Conservation (phyloP, 2,329 filamentous ascomycete genomes). For the Fusarium pininemorale region DNA sequence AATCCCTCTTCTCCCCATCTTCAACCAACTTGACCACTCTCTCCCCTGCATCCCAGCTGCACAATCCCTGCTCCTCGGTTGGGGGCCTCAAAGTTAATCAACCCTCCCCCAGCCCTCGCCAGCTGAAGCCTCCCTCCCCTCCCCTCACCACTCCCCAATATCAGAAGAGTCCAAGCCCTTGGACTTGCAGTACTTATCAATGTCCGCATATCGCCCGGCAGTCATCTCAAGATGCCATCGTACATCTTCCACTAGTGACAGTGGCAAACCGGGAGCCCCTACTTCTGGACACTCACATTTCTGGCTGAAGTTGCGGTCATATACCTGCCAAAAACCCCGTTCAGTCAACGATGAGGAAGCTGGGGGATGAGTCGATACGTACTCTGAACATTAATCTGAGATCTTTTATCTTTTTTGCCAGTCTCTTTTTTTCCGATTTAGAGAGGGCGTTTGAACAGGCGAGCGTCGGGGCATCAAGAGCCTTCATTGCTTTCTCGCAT, state of each 20-base stretch:
- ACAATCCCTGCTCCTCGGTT: conserved; percentile 10
- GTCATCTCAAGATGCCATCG: neutral
- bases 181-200: neutral
- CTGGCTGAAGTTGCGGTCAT: neutral
- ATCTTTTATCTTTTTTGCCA: neutral
- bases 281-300: neutral
- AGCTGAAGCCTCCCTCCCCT: neutral
- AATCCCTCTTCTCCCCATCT: neutral
- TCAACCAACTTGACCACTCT: neutral
- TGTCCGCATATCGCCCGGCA: neutral
- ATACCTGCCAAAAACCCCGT: neutral
- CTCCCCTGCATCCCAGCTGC: neutral
- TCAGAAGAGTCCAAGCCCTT: neutral
- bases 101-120: neutral
- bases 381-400: neutral
- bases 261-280: neutral
- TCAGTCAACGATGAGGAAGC: neutral
- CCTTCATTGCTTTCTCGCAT: neutral
- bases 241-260: neutral
- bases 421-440: neutral
- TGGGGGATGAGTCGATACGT: neutral
- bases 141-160: neutral
- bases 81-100: conserved; percentile 17
- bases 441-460: neutral
- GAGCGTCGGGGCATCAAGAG: neutral